Evolutionary conservation across 495 filamentous ascomycete species (phyloP), one percentile per base, ranked within the genome.

Genomic region (Daldinia grandis): DNA sequence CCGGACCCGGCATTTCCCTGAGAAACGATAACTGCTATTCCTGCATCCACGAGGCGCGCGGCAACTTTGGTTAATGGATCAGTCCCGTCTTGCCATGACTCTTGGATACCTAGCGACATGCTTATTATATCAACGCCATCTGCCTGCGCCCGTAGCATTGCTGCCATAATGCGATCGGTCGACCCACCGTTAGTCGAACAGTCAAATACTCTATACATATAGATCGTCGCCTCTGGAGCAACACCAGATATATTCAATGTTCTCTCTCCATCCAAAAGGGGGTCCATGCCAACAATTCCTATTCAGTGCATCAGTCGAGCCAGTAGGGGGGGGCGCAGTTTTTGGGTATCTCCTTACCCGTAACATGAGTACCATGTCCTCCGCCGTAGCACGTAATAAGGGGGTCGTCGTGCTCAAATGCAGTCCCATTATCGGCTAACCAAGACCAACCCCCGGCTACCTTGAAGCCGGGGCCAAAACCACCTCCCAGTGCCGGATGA

Each of bases 401-500:
- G 5, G 63, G 63, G 17, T 71, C 25, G 35, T 66, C 62, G 33
- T 56, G 66, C 58, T 53, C 68, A 1, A 27, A 49, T 28, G 30
- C 64, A 30, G 42, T 64, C 10, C 61, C 67, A 64, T 58, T 75
- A 47, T 82, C 79, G 1, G 71, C 69, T 2, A 80, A 74, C 71
- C 80, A 80, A 51, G 76, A 75, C 42, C 74, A 78, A 1, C 82
- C 82, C 3, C 78, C 79, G 19, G 71, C 74, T 35, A 86, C 76
- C 72, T 84, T 81, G 59, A 76, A 81, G 9, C 76, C 81, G 14
- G 76, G 69, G 12, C 84, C 84, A 59, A 82, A 78, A 4, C 81
- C 79, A 10, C 81, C 82, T 15, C 84, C 84, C 10, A 86, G 73
- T 24, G 81, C 79, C 1, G 84, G 82, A 54, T 85, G 83, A n/a